Evolutionary conservation across 306 rosid species (phyloP).

Genomic region (Inga oerstediana): DNA sequence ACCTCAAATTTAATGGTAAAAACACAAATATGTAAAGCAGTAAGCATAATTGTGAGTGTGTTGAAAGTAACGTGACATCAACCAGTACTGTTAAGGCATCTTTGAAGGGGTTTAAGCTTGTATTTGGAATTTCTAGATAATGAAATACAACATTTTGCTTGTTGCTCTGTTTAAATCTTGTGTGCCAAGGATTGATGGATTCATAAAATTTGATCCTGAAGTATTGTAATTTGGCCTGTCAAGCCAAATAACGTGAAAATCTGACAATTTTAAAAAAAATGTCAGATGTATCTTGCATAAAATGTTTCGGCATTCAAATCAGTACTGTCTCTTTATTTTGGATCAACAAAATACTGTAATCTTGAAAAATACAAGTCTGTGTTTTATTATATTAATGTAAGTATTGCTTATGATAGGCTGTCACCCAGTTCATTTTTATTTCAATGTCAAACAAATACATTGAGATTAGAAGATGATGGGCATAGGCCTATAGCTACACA

Average conservation of each 20-base stretch:
- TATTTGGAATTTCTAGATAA: constrained; percentile 21
- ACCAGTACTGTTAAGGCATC: background rate
- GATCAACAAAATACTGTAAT: background rate
- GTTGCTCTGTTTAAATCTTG: constrained; percentile 12
- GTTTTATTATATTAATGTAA: background rate
- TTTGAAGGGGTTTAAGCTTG: background rate
- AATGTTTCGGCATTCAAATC: background rate
- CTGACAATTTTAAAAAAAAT: background rate
- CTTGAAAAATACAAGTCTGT: background rate
- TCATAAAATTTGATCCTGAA: background rate
- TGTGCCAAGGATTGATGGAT: background rate
- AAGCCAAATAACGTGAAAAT: background rate
- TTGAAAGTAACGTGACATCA: background rate
- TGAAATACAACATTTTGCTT: background rate
- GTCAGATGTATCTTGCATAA: background rate
- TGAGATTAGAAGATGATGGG: background rate
- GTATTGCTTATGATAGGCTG: background rate
- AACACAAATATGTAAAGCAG: constrained; percentile 5
- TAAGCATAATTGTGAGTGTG: constrained; percentile 8
- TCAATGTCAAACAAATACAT: background rate
- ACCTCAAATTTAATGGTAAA: background rate
- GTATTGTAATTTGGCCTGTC: background rate
- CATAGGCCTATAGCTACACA: too few species aligned
- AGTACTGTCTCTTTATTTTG: background rate
- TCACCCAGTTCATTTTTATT: background rate